Evolutionary conservation across 2,329 filamentous ascomycete species (phyloP), one percentile per base, ranked within the genome.

Genomic region (Arthrobotrys megalospora): DNA sequence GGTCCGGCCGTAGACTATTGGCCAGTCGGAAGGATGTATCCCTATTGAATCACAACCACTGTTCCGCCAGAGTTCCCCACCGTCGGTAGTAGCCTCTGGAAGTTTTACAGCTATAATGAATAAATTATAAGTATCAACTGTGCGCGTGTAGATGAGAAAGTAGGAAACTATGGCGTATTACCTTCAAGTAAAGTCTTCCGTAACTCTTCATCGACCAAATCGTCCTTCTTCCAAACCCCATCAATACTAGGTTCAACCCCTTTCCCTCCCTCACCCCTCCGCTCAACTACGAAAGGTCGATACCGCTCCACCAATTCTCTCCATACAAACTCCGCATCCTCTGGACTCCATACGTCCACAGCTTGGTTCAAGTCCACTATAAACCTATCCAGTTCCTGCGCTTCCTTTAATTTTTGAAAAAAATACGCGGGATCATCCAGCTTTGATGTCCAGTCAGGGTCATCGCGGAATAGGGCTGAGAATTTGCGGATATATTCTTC

Each of bases 21-120:
- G 89, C 79, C 87, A 92, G 7, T 91, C 84, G 0, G 89, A 91
- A 0, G 90, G 90, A 79, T 92, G 87, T 4, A 92, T 86, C 0
- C 90, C 86, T 0, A 92, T 89, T 75, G 86, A 87, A 0, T 84
- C 83, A 32, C 89, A 84, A 0, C 87, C 89, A 1, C 86, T 84
- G 0, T 90, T 90, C 82, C 91, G 89, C 86, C 87, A 92, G 82
- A 91, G 89, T 78, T 87, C 87, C 38, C 84, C 63, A 0, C 83
- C 65, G 7, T 87, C 86, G 0, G 87, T 86, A 0, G 88, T 85
- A 16, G 87, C 82, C 75, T 90, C 87, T 0, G 92, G 84, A 11
- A 14, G n/a, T 28, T 52, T 38, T 7, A 38, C 50, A 28, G 53
- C 50, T 24, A 5, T 6, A 16, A n/a, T 32, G 2, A 64, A 47